Evolutionary conservation across 768 basidiomycete species (phyloP).

Genomic region (Xerocomellus amylosporus): DNA sequence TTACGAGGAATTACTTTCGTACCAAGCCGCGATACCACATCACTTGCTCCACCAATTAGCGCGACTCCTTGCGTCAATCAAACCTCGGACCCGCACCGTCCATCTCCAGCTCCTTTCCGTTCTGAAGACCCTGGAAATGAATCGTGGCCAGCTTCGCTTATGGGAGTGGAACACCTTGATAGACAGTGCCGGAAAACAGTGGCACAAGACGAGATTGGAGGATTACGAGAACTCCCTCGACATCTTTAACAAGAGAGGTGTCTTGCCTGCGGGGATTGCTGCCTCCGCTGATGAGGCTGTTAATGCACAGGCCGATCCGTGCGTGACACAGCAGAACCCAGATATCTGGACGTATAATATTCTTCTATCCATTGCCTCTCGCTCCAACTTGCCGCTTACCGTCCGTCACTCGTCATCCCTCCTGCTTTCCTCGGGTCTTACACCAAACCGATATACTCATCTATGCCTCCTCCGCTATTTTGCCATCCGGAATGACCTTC

Average conservation of each 20-base stretch:
- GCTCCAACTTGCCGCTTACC: constrained; percentile 42
- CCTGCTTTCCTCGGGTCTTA: constrained; percentile 50
- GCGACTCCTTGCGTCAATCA: constrained; percentile 52
- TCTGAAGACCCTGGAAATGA: constrained; percentile 51
- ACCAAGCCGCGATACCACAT: constrained; percentile 27
- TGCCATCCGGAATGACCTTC: constrained; percentile 43
- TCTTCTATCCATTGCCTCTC: constrained; percentile 60
- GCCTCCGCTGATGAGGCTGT: constrained; percentile 8
- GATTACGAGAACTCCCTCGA: constrained; percentile 61
- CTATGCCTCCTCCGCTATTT: constrained; percentile 59
- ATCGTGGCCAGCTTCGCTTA: constrained; percentile 52
- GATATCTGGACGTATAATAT: constrained; percentile 71
- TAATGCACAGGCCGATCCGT: constrained; percentile 2
- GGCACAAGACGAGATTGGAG: constrained; percentile 52
- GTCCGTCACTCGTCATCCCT: constrained; percentile 54
- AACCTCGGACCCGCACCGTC: constrained; percentile 54
- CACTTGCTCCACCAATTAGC: constrained; percentile 58
- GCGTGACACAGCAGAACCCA: constrained; percentile 35
- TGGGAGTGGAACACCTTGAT: constrained; percentile 80
- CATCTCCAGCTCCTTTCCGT: constrained; percentile 72
- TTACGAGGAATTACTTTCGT: constrained; percentile 36
- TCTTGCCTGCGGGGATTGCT: constrained; percentile 20
- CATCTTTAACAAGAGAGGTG: constrained; percentile 60
- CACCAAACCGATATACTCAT: constrained; percentile 61
- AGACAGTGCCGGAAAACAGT: constrained; percentile 62